Base-by-base conservation (phyloP, 2,329 filamentous ascomycete species). In the Colletotrichum magnum region DNA sequence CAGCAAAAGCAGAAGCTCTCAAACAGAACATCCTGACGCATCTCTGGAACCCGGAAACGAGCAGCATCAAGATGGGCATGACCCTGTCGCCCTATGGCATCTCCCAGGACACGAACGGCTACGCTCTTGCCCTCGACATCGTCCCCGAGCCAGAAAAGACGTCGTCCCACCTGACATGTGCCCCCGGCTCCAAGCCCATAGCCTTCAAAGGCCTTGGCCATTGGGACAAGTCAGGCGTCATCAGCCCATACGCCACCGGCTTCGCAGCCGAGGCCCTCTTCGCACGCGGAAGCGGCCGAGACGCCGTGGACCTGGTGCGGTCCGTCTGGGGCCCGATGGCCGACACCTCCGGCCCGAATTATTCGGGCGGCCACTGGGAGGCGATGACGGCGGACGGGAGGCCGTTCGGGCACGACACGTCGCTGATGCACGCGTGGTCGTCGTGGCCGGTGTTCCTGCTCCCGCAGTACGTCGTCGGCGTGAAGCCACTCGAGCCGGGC, bases 181-280 rank as follows among this genome's bases (percentile, higher is more conserved):
- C 39, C 15, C 32, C 62, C 16, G 57, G n/a, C 2, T 48, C 47
- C 0, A 36, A 47, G 24, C 67, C 57, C 7, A 18, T 36, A 5
- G 51, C 57, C 5, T 62, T 67, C 2, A 51, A 58, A 7, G 62
- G 63, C 3, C 45, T 69, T 5, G 26, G 48, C 6, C 67, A 69
- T 26, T 58, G 62, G 62, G 67, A 53, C 1, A 59, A 39, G 15
- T 24, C 51, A 1, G 67, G 67, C 0, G 62, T 62, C 2, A 26
- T 56, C 6, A 69, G 67, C 36, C 62, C 67, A 16, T 66, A 69
- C 39, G 57, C 57, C 10, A 66, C 57, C 2, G 62, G 67, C 2
- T 69, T 69, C 36, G 62, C 62, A n/a, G 58, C 28, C 16, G 67
- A 69, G 45, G 67, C 67, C 1, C 63, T 69, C 26, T 69, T 69